These are phyloP conservation scores for Lichtheimia hyalospora DNA, from an alignment of 371 early-diverging fungal genomes.

Conservation along the genomic window DNA sequence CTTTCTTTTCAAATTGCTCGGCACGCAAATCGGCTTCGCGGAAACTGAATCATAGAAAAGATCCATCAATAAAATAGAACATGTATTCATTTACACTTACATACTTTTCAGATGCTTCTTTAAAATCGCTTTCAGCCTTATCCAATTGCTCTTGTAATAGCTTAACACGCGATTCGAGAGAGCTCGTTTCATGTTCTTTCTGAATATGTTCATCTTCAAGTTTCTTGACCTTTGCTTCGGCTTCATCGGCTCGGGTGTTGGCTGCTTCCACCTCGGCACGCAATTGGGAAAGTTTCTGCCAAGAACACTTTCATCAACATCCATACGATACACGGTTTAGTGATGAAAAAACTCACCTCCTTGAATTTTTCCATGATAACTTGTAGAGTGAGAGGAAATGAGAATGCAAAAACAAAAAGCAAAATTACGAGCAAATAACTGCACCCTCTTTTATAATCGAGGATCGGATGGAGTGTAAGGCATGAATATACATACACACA, in stretches of 20 bases:
- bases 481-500: background rate
- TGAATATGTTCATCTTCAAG: constrained; percentile 54
- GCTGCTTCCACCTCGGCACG: constrained; percentile 73
- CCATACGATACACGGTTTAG: background rate
- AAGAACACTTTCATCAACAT: constrained; percentile 1
- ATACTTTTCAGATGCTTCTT: constrained; percentile 69
- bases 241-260: constrained; percentile 61
- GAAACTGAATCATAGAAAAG: constrained; percentile 41
- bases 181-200: constrained; percentile 71
- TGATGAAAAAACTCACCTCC: constrained; percentile 14
- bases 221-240: constrained; percentile 59
- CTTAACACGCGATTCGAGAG: constrained; percentile 60
- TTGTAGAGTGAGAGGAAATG: background rate
- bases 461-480: background rate
- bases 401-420: background rate
- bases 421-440: background rate
- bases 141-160: constrained; percentile 69
- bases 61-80: constrained; percentile 9
- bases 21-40: constrained; percentile 74
- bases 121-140: constrained; percentile 62
- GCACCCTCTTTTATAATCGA: background rate
- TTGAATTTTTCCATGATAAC: constrained; percentile 20
- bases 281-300: constrained; percentile 68
- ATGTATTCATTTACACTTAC: constrained; percentile 25
- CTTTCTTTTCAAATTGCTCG: constrained; percentile 50